These are phyloP conservation scores for Intubia oerlemansii DNA, from an alignment of 2,329 filamentous ascomycete genomes.

Conservation along the genomic window DNA sequence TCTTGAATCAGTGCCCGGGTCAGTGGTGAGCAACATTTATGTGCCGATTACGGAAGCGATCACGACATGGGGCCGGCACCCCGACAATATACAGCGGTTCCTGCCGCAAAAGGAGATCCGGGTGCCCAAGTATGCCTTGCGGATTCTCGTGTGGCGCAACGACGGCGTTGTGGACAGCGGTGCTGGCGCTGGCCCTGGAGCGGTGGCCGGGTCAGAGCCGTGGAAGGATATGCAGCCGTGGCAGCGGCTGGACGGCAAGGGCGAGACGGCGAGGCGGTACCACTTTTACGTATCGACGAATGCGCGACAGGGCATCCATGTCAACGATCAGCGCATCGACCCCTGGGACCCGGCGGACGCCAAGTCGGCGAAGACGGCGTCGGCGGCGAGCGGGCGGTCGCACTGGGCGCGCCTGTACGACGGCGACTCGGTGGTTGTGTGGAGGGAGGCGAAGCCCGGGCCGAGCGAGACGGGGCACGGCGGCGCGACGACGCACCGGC, in stretches of 20 bases:
- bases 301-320: conserved; percentile 49
- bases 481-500: conserved; percentile 10
- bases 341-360: background rate
- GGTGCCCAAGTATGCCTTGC: conserved; percentile 65
- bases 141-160: conserved; percentile 53
- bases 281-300: conserved; percentile 62
- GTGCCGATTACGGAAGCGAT: conserved; percentile 45
- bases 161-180: conserved; percentile 41
- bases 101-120: conserved; percentile 39
- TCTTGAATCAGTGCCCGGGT: conserved; percentile 43
- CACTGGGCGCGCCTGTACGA: conserved; percentile 51
- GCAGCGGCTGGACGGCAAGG: conserved; percentile 23
- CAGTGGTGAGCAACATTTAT: conserved; percentile 38
- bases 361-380: no score
- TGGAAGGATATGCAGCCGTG: conserved; percentile 30
- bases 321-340: conserved; percentile 49
- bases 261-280: conserved; percentile 28
- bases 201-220: conserved; percentile 36
- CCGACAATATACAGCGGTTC: conserved; percentile 47
- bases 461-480: background rate
- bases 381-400: no score
- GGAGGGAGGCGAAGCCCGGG: conserved; percentile 20
- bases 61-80: conserved; percentile 58
- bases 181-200: conserved; percentile 15
- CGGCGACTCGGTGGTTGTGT: conserved; percentile 59